These are phyloP conservation scores for Sarocladium strictum DNA, from an alignment of 2,329 filamentous ascomycete species.

Conservation along the genomic window DNA sequence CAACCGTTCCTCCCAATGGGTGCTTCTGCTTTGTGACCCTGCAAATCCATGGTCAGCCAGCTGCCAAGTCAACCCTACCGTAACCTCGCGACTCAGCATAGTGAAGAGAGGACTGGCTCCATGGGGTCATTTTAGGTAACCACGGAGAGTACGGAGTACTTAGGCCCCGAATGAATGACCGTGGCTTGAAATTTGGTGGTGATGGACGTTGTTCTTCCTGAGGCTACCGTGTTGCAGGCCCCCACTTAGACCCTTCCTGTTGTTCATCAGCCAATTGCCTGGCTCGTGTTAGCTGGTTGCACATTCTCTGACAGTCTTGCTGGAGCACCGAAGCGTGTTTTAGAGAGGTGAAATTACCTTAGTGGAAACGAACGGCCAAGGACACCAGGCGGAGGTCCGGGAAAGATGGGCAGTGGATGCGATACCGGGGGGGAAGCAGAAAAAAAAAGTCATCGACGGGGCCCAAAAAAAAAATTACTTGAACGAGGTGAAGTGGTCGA, in stretches of 20 bases:
- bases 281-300: neutral
- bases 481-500: neutral
- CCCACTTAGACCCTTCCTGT: neutral
- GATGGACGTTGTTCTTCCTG: neutral
- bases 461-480: neutral
- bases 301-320: neutral
- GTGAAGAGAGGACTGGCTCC: neutral
- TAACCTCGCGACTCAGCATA: constrained; percentile 6
- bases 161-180: neutral
- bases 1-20: neutral
- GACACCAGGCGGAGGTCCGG: neutral
- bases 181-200: neutral
- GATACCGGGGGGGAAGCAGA: neutral
- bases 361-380: neutral
- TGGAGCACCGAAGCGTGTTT: neutral
- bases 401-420: constrained; percentile 3
- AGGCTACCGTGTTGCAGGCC: neutral
- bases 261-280: neutral
- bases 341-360: neutral
- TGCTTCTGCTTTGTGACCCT: neutral
- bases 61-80: neutral
- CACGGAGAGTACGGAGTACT: neutral
- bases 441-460: constrained; percentile 4
- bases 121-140: constrained; percentile 2
- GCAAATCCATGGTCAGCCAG: neutral